phyloP scores from a whole-genome alignment of 1,284 basidiomycete genomes.

The Ustilago cynodontis region DNA sequence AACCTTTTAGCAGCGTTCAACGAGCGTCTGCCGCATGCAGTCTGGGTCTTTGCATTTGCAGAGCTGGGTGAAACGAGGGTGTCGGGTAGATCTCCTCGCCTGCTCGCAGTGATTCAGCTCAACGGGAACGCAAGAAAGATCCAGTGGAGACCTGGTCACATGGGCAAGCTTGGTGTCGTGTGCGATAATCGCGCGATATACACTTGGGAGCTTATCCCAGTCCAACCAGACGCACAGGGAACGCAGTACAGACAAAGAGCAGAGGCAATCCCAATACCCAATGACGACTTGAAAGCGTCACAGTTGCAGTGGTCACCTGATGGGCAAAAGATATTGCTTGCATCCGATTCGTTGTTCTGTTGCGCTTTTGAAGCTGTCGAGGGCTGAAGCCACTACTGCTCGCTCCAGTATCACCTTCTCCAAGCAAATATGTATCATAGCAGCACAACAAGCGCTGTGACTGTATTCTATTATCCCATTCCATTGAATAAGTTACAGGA shows the following conservation, averaged over 20 bases:
- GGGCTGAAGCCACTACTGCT: not conserved
- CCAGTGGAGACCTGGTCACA: slow-evolving; percentile 81
- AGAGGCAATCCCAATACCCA: slow-evolving; percentile 55
- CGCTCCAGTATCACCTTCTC: not conserved
- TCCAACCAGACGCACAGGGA: not conserved
- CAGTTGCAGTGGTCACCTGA: slow-evolving; percentile 84
- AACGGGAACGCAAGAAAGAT: slow-evolving; percentile 75
- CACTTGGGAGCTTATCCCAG: slow-evolving; percentile 76
- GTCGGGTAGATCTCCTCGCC: slow-evolving; percentile 71
- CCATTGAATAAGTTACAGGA: slow-evolving; percentile 17
- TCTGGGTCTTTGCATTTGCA: slow-evolving; percentile 78
- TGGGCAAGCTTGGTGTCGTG: slow-evolving; percentile 77
- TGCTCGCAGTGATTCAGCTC: slow-evolving; percentile 79
- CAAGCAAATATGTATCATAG: not conserved
- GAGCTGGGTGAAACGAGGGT: slow-evolving; percentile 68
- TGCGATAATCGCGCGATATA: slow-evolving; percentile 79
- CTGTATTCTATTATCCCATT: slow-evolving; percentile 21
- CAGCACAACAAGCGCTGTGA: not conserved
- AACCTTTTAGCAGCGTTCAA: slow-evolving; percentile 53
- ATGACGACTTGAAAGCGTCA: slow-evolving; percentile 71
- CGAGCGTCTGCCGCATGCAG: slow-evolving; percentile 75
- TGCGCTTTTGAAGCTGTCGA: slow-evolving; percentile 73
- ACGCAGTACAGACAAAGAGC: slow-evolving; percentile 36
- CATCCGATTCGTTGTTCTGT: slow-evolving; percentile 82
- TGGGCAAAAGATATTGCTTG: slow-evolving; percentile 79